Evolutionary conservation across 1,284 basidiomycete species (phyloP).

Genomic region (Cryptococcus neoformans): DNA sequence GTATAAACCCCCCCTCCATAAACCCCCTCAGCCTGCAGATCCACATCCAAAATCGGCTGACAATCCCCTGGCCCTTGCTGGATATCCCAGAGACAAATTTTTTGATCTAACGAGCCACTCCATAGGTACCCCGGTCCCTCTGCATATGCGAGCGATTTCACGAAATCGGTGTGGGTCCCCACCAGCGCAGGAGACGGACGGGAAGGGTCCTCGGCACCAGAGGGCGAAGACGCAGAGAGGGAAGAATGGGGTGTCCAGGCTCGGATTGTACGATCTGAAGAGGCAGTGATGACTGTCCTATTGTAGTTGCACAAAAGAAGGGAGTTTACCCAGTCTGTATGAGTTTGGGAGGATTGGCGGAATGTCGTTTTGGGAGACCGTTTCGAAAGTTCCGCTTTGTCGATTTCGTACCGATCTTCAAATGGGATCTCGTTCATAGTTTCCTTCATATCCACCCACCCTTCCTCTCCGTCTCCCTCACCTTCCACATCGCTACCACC

Average conservation of each 20-base stretch:
- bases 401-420: slow-evolving; percentile 76
- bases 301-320: slow-evolving; percentile 88
- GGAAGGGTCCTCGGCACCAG: slow-evolving; percentile 45
- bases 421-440: slow-evolving; percentile 54
- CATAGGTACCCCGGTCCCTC: slow-evolving; percentile 79
- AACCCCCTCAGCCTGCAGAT: slow-evolving; percentile 36
- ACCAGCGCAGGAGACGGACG: slow-evolving; percentile 61
- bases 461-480: slow-evolving; percentile 27
- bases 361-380: slow-evolving; percentile 53
- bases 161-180: slow-evolving; percentile 90
- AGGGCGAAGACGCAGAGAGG: slow-evolving; percentile 10
- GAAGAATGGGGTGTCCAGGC: slow-evolving; percentile 84
- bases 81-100: slow-evolving; percentile 94
- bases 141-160: slow-evolving; percentile 77
- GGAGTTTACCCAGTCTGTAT: slow-evolving; percentile 97
- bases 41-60: slow-evolving; percentile 42
- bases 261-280: slow-evolving; percentile 92
- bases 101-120: slow-evolving; percentile 91
- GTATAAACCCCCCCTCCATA: slow-evolving; percentile 75
- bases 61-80: slow-evolving; percentile 48
- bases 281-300: slow-evolving; percentile 91
- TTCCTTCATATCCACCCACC: slow-evolving; percentile 16
- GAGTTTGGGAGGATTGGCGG: slow-evolving; percentile 77
- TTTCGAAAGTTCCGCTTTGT: slow-evolving; percentile 34
- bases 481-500: slow-evolving; percentile 58